phyloP scores from a whole-genome alignment of 805 yeast genomes.

The Debaryomyces prosopidis region DNA sequence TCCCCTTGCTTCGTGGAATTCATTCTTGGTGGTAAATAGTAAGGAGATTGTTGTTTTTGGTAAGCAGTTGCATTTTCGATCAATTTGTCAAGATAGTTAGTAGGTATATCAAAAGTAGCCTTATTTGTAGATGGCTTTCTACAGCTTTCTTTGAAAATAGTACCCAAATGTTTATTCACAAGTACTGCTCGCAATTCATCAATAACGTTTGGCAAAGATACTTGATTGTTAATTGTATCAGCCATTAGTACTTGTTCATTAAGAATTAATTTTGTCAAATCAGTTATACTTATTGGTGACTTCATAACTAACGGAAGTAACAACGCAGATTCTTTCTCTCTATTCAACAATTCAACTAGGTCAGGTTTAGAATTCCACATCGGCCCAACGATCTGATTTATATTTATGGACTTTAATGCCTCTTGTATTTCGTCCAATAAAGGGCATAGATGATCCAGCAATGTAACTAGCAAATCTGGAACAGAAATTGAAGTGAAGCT shows the following conservation, averaged over 20 bases:
- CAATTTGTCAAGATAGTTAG: constrained; percentile 21
- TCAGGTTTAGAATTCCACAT: neutral
- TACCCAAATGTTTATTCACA: constrained; percentile 1
- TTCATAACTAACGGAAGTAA: constrained; percentile 20
- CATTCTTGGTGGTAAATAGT: constrained; percentile 29
- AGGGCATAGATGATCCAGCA: constrained; percentile 27
- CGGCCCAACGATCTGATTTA: neutral
- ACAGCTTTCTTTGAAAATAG: constrained; percentile 2
- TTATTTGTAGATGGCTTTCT: neutral
- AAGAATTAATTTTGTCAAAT: constrained; percentile 10
- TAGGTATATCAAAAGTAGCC: constrained; percentile 16
- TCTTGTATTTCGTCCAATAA: constrained; percentile 22
- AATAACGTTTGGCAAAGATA: neutral
- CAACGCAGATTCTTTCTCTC: constrained; percentile 25
- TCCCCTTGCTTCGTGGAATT: neutral
- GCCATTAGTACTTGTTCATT: constrained; percentile 9
- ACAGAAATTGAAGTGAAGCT: neutral
- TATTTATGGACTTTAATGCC: neutral
- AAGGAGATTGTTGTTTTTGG: constrained; percentile 24
- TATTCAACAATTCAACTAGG: constrained; percentile 13
- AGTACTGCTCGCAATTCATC: constrained; percentile 2
- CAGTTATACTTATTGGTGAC: constrained; percentile 12
- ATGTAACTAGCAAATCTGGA: constrained; percentile 16
- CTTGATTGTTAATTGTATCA: constrained; percentile 1
- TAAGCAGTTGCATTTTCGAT: constrained; percentile 21